Conservation (phyloP, 1,284 basidiomycete species). For the Puccinia coronata region DNA sequence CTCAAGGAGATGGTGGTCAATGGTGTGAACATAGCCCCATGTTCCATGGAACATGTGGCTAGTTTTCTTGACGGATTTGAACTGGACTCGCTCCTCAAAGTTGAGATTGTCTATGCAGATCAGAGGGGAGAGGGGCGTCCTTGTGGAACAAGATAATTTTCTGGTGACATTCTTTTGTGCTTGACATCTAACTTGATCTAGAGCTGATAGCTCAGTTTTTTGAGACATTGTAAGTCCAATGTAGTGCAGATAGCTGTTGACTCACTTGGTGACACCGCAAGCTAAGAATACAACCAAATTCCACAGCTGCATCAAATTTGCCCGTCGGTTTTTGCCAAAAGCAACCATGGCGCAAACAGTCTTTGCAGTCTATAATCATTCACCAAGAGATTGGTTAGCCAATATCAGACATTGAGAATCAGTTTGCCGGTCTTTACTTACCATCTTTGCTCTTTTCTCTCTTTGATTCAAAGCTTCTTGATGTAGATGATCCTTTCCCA, state of each 20-base stretch:
- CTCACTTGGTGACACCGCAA: not conserved
- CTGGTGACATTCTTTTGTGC: not conserved
- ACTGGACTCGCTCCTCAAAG: not conserved
- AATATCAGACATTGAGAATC: no score
- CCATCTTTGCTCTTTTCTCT: no score
- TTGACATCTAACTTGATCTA: not conserved
- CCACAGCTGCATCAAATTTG: not conserved
- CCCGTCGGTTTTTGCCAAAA: not conserved
- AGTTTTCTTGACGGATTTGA: not conserved
- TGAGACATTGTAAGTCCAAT: not conserved
- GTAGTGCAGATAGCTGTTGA: not conserved
- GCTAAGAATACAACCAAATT: not conserved
- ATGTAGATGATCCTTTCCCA: not conserved
- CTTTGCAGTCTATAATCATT: not conserved
- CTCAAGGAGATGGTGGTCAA: not conserved
- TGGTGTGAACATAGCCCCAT: not conserved
- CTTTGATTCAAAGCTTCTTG: no score
- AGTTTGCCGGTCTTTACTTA: no score
- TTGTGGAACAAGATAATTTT: not conserved
- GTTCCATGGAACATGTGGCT: no score
- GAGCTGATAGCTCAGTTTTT: not conserved
- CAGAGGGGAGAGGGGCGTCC: not conserved
- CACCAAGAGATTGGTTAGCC: no score
- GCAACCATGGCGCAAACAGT: not conserved
- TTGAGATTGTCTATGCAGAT: not conserved